Evolutionary conservation across 345 rosid genomes (phyloP).

Genomic region (Citrus reticulata): DNA sequence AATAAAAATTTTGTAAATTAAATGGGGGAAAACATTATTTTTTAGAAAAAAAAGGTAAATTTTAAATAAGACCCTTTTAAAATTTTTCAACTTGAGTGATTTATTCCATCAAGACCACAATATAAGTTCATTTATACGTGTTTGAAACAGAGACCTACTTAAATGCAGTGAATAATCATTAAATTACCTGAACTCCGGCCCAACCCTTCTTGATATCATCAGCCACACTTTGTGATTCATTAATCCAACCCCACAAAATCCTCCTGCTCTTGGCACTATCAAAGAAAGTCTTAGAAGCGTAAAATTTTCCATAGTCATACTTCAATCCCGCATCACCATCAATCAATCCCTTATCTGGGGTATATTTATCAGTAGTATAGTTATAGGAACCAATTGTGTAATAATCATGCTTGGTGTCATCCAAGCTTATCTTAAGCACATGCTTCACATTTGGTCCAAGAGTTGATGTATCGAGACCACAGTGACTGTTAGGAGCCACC

Average conservation of each 20-base stretch:
- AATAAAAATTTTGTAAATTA: too few species aligned
- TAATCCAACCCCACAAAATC: conserved; percentile 70
- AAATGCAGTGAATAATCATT: too few species aligned
- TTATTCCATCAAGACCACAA: accelerated
- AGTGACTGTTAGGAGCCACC: conserved; percentile 10
- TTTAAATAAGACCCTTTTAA: too few species aligned
- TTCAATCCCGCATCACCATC: conserved; percentile 43
- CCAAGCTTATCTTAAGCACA: conserved; percentile 61
- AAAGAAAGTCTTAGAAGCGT: conserved; percentile 81
- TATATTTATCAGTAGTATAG: conserved; percentile 29
- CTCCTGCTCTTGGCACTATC: conserved; percentile 48
- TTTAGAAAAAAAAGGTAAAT: too few species aligned
- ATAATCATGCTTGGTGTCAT: conserved; percentile 45
- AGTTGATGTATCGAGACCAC: conserved; percentile 33
- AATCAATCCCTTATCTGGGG: conserved; percentile 42
- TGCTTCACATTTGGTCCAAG: conserved; percentile 28
- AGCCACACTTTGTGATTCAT: conserved; percentile 40
- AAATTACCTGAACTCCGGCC: conserved; percentile 67
- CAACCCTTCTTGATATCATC: conserved; percentile 62
- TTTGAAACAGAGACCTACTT: too few species aligned
- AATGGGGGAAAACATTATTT: too few species aligned
- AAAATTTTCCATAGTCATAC: conserved; percentile 75
- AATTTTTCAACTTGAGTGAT: too few species aligned
- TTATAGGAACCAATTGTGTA: conserved; percentile 52
- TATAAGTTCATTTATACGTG: accelerated